Evolutionary conservation across 116 monocot species (phyloP).

Genomic region (Cymodocea nodosa): DNA sequence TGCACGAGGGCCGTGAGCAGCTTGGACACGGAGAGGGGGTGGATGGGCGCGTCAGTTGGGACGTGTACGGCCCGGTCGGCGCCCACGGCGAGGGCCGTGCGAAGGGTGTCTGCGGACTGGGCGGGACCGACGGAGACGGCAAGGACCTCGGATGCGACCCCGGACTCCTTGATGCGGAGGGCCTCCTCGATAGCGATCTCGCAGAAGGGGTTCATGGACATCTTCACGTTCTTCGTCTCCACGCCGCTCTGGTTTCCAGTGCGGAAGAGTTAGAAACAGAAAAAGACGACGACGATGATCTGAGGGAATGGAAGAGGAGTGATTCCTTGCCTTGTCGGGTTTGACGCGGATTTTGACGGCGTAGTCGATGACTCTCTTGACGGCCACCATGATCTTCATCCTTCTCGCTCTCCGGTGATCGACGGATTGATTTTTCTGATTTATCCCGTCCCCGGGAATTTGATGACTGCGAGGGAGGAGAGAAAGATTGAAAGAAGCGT

Average conservation of each 20-base stretch:
- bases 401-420: no score
- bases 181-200: conserved; percentile 96
- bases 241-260: conserved; percentile 49
- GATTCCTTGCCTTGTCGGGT: conserved; percentile 47
- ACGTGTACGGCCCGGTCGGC: conserved; percentile 85
- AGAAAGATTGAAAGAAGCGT: no score
- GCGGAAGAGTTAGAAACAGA: background rate
- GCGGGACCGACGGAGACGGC: conserved; percentile 82
- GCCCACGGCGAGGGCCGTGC: conserved; percentile 95
- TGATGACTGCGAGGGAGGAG: no score
- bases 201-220: conserved; percentile 99
- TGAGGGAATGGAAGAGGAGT: background rate
- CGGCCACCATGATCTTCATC: conserved; percentile 96
- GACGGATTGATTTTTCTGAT: no score
- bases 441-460: no score
- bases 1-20: conserved; percentile 50
- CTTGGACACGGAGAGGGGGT: conserved; percentile 75
- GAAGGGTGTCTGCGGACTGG: conserved; percentile 66
- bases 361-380: conserved; percentile 96
- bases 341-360: conserved; percentile 95
- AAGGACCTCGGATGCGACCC: conserved; percentile 71
- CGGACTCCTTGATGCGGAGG: conserved; percentile 58
- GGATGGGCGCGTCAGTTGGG: conserved; percentile 25
- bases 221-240: conserved; percentile 87
- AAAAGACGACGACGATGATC: background rate